Percentiles rank a stretch among this genome's conserved stretches.
phyloP scores from a whole-genome alignment of 495 filamentous ascomycete species.

The Podospora anserina region DNA sequence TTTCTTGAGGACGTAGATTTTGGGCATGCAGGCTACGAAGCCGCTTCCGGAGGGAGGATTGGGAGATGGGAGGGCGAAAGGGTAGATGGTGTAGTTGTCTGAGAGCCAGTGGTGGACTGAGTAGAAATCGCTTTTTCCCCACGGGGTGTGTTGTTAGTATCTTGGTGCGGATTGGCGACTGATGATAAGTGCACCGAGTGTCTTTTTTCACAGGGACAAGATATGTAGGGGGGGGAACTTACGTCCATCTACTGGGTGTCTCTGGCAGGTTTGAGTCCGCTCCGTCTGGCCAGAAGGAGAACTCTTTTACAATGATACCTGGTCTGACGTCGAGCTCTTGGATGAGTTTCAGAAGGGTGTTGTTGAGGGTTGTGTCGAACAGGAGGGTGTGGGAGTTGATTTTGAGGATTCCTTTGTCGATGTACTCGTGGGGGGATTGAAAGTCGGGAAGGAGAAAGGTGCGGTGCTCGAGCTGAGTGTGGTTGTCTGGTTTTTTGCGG shows the following conservation, averaged over 20 bases:
- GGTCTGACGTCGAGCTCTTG: conserved; percentile 9
- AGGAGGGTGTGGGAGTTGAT: conserved; percentile 14
- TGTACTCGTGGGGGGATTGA: background rate
- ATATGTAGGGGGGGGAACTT: background rate
- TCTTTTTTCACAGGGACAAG: no score
- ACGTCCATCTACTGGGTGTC: background rate
- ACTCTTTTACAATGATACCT: conserved; percentile 13
- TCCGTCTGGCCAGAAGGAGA: conserved; percentile 16
- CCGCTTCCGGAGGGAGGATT: conserved; percentile 8
- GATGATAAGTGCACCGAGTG: no score
- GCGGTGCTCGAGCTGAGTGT: background rate
- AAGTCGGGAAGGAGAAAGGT: background rate
- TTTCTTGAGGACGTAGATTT: conserved; percentile 17
- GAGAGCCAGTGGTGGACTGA: conserved; percentile 14
- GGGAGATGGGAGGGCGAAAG: background rate
- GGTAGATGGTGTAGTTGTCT: conserved; percentile 17
- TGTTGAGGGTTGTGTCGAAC: conserved; percentile 19
- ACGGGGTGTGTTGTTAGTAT: no score
- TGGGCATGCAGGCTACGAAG: conserved; percentile 16
- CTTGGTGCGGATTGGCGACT: no score
- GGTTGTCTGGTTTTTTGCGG: background rate
- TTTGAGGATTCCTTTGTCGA: conserved; percentile 12
- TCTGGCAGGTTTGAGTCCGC: background rate
- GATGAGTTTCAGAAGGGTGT: conserved; percentile 5
- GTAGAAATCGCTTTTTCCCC: conserved; percentile 8